Base-by-base conservation (phyloP, 75 land plant species). In the Chamaecyparis obtusa region DNA sequence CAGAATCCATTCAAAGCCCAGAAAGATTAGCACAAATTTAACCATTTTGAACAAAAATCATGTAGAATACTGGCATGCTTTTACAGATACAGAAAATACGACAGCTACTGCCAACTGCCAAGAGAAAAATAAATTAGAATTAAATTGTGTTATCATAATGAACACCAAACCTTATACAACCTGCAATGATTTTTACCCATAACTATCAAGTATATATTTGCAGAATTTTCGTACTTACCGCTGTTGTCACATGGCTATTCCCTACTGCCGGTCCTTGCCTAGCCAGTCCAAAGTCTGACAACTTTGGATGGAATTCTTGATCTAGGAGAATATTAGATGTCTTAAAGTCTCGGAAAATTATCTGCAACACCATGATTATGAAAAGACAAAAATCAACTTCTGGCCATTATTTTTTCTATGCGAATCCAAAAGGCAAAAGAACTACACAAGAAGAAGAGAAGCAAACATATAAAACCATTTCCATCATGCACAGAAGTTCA, bases 251-350 rank as follows among this genome's bases (percentile, higher is more conserved):
- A 94, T 96, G 98, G 27, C 91, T 94, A 44, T 87, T 83, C 79
- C 95, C 98, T 79, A 89, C 92, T 51, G 86, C 85, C 30, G 98
- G 98, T 32, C 98, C 98, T 74, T 93, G 92, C 78, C 98, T 92
- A 13, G 98, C 98, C 84, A 96, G 87, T 84, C 98, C 98, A 89
- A 96, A 96, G 74, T 96, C 98, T 32, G 98, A 95, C 3, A 96
- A 88, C 91, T 95, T 96, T 81, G 97, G 92, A 89, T 95, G 94
- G 94, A 96, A 96, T 3, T 96, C 86, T 83, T 94, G 96, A 88
- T 96, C 98, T 37, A 96, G 88, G 37, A 96, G 92, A 46, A 96
- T 91, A 81, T 96, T 96, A 4, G 97, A 93, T 14, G 98, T 88
- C 87, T 96, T 96, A 85, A 96, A 94, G 89, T 96, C 98, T 49